Evolutionary conservation across 805 yeast genomes (phyloP), one percentile per base, ranked within the genome.

Genomic region (Candida palmyrensis): DNA sequence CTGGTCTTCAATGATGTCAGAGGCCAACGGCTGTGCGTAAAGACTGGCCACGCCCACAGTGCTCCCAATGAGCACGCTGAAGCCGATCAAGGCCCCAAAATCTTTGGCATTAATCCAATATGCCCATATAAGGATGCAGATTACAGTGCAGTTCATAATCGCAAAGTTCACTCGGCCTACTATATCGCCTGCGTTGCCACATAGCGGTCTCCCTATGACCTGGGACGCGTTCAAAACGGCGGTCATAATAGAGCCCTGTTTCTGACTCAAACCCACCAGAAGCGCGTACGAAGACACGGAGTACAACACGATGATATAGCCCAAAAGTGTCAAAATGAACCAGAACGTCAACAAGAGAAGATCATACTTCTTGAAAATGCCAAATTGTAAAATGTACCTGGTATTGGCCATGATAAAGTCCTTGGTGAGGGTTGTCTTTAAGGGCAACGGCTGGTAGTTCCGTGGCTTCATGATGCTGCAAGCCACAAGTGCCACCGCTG

Each of bases 131-230:
- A 61, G 38, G 5, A 62, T 43, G 10, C 55, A 40, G 12, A 51
- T 43, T 5, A 45, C 17, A 5, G 52, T 27, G 37, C 62, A 45
- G n/a, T 51, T 20, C 8, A 38, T 22, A 0, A 38, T 30, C 0
- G 58, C 44, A 9, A 53, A 39, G 39, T 74, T 75, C 34, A 62
- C 44, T 19, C 76, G 56, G 2, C 82, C 82, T 19, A 62, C 35
- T 5, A 41, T 45, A 45, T 73, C 79, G 14, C 73, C 77, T 6
- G 64, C 14, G 25, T 54, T 43, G 1, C 77, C 77, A 27, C 78
- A 66, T 4, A 57, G 31, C 2, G 77, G 59, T 25, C 83, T 56
- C 5, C 82, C 82, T 15, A 73, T 44, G 1, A 65, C 49, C 30
- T 77, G 73, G 24, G 56, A 59, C 13, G 57, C 70, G 45, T 66